Conservation (phyloP, 176 grass and related monocot species). For the Aegilops speltoides region DNA sequence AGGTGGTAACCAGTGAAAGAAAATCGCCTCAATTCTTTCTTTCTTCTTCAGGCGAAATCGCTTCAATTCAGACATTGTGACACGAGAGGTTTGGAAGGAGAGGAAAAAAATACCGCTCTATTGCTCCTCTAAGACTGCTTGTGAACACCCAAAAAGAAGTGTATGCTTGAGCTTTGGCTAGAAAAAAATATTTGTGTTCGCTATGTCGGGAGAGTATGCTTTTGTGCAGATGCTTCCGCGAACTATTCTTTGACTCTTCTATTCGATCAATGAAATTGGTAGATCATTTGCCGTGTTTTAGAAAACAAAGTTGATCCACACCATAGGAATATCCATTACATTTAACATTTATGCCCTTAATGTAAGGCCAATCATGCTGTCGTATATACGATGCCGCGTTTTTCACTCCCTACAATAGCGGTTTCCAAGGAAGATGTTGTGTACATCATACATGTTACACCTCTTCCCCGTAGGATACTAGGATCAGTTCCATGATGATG, state of each 20-base stretch:
- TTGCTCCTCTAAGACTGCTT: background rate
- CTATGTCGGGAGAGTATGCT: background rate
- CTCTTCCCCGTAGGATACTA: background rate
- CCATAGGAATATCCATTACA: background rate
- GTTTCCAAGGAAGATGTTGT: background rate
- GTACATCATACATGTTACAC: background rate
- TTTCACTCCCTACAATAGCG: background rate
- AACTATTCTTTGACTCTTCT: background rate
- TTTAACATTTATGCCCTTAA: background rate
- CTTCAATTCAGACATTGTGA: too few species aligned
- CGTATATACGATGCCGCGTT: background rate
- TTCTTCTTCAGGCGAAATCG: too few species aligned
- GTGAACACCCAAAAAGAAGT: background rate
- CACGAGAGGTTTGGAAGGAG: too few species aligned
- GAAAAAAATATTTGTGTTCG: background rate
- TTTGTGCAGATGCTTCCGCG: background rate
- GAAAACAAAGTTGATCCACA: background rate
- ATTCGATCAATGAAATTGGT: too few species aligned
- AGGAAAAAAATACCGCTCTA: background rate
- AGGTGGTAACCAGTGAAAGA: too few species aligned
- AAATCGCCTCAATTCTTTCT: too few species aligned
- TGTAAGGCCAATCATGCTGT: background rate
- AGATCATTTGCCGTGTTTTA: background rate
- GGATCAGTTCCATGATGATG: background rate
- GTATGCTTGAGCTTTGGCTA: background rate